Evolutionary conservation across 441 rosid species (phyloP), one percentile per base, ranked within the genome.

Genomic region (Brassica hybrid): DNA sequence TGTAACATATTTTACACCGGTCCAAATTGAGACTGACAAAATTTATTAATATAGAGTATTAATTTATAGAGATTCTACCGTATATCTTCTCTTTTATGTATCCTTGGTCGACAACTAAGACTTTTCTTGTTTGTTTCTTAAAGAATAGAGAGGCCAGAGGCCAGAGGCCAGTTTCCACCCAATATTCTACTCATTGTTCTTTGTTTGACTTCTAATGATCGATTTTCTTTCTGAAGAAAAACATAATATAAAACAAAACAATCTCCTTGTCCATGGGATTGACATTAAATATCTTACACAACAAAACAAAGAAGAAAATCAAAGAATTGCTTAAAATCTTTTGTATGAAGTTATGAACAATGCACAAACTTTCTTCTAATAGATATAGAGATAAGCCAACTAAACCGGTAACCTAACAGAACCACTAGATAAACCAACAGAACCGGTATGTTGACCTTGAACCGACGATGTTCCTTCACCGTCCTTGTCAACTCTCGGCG

Each of bases 331-430:
- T 8, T 48, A n/a, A 48, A 48, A 13, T 48, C 7, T 48, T 48
- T 48, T 48, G 54, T 48, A 48, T 13, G 23, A 21, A 21, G 23
- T 21, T 19, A 21, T 21, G 17, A 48, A 43, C 52, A 52, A 48
- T 48, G 54, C 17, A 13, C 54, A 48, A 48, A 13, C 6, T 13
- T 13, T 38, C 9, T 14, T 43, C 3, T 43, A n/a, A 11, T 43
- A 12, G 7, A 48, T 13, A 0, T 0, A 43, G 14, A 9, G 3
- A 38, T 1, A 2, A 70, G 19, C 61, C 61, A 73, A 16, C 54
- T 79, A 79, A 56, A 79, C 82, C 72, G 78, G 82, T 69, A 79
- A 41, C 3, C 67, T 69, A 57, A 79, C 45, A 4, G 78, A 74
- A 74, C 61, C 82, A 38, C 52, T 79, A 78, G 36, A 1, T 19